phyloP scores from a whole-genome alignment of 2,329 filamentous ascomycete species.

The Cladosporium velox region DNA sequence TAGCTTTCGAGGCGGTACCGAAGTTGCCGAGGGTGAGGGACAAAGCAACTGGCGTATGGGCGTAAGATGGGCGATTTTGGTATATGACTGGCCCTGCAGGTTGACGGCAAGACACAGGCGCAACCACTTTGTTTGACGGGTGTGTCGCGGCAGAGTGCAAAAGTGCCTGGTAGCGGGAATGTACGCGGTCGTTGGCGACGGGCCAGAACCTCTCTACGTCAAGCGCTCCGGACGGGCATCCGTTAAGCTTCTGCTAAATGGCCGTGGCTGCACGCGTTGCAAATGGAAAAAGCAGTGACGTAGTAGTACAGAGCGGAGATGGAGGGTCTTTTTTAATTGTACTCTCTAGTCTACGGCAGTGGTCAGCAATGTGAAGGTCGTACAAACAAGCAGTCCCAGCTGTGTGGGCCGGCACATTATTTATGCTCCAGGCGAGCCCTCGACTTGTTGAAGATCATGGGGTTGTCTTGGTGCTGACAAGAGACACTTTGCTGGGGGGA shows the following conservation, averaged over 20 bases:
- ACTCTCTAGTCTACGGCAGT: neutral
- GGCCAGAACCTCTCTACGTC: conserved; percentile 3
- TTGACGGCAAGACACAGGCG: neutral
- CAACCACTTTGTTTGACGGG: neutral
- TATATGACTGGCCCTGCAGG: neutral
- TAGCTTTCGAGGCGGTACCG: neutral
- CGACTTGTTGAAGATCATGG: neutral
- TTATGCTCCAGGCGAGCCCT: neutral
- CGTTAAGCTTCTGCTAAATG: conserved; percentile 11
- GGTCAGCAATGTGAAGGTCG: neutral
- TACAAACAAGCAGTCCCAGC: neutral
- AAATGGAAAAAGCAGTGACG: neutral
- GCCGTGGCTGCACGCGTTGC: neutral
- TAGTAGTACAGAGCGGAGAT: neutral
- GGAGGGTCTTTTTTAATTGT: neutral
- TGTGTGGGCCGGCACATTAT: neutral
- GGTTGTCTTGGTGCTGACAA: neutral
- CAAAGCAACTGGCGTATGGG: neutral
- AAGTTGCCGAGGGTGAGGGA: neutral
- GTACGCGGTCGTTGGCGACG: neutral
- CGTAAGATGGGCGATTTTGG: neutral
- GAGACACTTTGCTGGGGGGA: neutral
- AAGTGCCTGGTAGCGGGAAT: neutral
- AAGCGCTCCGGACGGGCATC: neutral
- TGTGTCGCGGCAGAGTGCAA: neutral